Evolutionary conservation across 257 asterid genomes (phyloP), one percentile per base, ranked within the genome.

Genomic region (Rhazya stricta): DNA sequence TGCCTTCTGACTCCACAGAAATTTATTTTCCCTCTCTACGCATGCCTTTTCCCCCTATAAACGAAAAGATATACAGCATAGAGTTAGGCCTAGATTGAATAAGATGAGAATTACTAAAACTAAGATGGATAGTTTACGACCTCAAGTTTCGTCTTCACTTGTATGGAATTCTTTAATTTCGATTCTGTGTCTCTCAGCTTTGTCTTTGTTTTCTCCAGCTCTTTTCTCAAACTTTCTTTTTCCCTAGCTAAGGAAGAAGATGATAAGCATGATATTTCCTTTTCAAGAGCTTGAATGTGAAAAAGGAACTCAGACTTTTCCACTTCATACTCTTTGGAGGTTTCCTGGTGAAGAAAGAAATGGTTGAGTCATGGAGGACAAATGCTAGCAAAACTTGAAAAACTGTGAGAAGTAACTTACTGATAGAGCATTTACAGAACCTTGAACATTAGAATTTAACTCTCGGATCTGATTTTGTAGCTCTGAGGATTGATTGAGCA

Each of bases 141-240:
- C 99, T 95, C 98, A 76, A 95, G 96, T 78, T 90, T 95, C 78
- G 97, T 95, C 87, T 90, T 92, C 84, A 92, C 99, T 84, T 94
- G 99, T 60, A 92, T 83, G 39, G 85, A 83, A 81, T 86, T 94
- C 89, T 86, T 91, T 78, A 90, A 91, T 90, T 94, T 94, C 83
- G 80, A 88, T 77, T 92, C 99, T 32, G 86, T 87, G 71, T 94
- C 99, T 88, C 85, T 91, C 79, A 91, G 78, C 88, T 88, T 95
- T 69, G 72, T 68, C 86, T 89, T 95, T 70, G 97, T 89, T 86
- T 89, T 92, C 86, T 92, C 98, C 79, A 95, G 83, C 73, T 95
- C 99, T 82, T 92, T 95, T 83, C 98, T 84, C 66, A 88, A 83
- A 75, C 75, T 81, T 85, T 92, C 99, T 85, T 91, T 95, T 80